Evolutionary conservation across 345 rosid species (phyloP).

Genomic region (Ceriops tagal): DNA sequence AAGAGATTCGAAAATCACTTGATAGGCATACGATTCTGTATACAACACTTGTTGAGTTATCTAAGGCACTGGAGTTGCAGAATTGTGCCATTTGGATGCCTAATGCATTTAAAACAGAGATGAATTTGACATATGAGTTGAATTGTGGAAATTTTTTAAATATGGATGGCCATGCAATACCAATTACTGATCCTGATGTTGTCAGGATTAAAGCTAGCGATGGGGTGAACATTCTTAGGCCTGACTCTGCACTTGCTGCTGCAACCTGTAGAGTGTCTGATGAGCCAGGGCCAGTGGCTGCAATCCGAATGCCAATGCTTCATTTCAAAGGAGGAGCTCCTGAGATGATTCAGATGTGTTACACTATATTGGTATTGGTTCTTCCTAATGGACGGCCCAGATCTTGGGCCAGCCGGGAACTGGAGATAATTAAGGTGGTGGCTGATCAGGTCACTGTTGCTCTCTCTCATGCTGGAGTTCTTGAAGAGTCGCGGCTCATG

Average conservation of each 20-base stretch:
- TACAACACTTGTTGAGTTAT: slow-evolving; percentile 88
- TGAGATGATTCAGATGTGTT: slow-evolving; percentile 59
- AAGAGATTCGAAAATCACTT: slow-evolving; percentile 85
- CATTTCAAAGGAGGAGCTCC: slow-evolving; percentile 89
- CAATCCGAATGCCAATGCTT: slow-evolving; percentile 97
- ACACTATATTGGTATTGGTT: slow-evolving; percentile 76
- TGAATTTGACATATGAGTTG: slow-evolving; percentile 76
- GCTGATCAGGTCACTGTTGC: slow-evolving; percentile 99
- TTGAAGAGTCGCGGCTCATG: slow-evolving; percentile 92
- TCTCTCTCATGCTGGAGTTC: slow-evolving; percentile 90
- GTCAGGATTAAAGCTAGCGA: slow-evolving; percentile 51
- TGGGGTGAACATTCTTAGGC: slow-evolving; percentile 52
- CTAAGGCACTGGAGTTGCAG: slow-evolving; percentile 76
- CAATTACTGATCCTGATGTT: slow-evolving; percentile 66
- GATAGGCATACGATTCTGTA: slow-evolving; percentile 78
- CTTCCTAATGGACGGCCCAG: slow-evolving; percentile 62
- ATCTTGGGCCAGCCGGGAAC: slow-evolving; percentile 74
- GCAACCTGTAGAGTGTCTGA: slow-evolving; percentile 55
- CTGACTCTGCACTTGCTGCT: slow-evolving; percentile 57
- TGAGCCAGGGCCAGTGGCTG: slow-evolving; percentile 72
- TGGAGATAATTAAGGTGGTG: slow-evolving; percentile 87
- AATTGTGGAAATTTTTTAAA: slow-evolving; percentile 43
- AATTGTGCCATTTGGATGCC: slow-evolving; percentile 99
- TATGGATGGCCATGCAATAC: slow-evolving; percentile 37
- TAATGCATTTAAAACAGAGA: slow-evolving; percentile 46